Conservation (phyloP, 495 filamentous ascomycete genomes). For the Chaetomium tenue region DNA sequence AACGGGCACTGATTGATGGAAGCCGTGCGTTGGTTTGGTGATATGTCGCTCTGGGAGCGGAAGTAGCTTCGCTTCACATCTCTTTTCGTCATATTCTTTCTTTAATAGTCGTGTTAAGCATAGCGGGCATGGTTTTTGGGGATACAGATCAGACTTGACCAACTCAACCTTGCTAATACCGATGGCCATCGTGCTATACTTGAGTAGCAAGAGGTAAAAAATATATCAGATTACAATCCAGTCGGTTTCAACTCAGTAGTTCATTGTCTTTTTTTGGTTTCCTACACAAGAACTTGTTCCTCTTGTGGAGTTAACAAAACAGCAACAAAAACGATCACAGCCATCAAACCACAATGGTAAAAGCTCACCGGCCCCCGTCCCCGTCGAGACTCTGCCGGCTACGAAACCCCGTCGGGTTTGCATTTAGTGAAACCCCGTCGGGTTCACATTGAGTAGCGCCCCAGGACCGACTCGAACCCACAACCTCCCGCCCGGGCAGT, state of each 20-base stretch:
- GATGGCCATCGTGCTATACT: not conserved
- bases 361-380: not conserved
- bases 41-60: conserved; percentile 11
- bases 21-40: not conserved
- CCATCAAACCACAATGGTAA: not conserved
- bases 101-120: conserved; percentile 18
- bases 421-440: too few species aligned
- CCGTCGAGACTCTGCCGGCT: not conserved
- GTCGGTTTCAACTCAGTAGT: too few species aligned
- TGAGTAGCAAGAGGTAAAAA: not conserved
- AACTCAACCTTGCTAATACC: not conserved
- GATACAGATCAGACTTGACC: not conserved
- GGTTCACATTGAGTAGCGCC: too few species aligned
- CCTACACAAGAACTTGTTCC: too few species aligned
- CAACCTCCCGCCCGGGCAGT: too few species aligned
- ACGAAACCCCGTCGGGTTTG: too few species aligned
- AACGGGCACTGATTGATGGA: conserved; percentile 20
- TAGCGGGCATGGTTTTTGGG: conserved; percentile 12
- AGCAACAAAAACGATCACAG: not conserved
- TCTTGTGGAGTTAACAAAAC: not conserved
- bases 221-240: too few species aligned
- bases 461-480: too few species aligned
- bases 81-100: conserved; percentile 10
- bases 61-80: conserved; percentile 1
- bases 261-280: too few species aligned